Evolutionary conservation across 495 filamentous ascomycete species (phyloP), one percentile per base, ranked within the genome.

Genomic region (Xylaria sp.): DNA sequence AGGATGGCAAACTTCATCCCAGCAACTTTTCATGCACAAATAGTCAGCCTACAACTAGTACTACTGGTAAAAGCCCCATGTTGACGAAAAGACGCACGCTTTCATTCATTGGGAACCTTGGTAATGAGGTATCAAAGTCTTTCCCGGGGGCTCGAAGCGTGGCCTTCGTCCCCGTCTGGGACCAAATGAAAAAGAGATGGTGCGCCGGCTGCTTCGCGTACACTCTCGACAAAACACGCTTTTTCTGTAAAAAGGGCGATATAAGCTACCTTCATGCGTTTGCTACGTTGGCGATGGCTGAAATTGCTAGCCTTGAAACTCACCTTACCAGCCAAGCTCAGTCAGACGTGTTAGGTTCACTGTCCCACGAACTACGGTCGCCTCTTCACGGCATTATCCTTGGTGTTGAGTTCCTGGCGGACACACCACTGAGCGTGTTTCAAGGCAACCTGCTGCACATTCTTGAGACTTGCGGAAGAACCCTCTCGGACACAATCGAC

Each of bases 321-420:
- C 68, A 80, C 48, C 75, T 77, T 9, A 75, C 80, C 11, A 75
- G 74, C 69, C 79, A 80, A 63, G 81, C 84, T 40, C 93, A 93
- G 73, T 85, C 87, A 3, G 90, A 91, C 71, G 89, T 93, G 67
- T 87, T 93, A 37, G 89, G 89, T 0, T 91, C 88, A 19, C 84
- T 93, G 40, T 91, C 88, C 29, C 93, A 96, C 75, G 93, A 96
- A 76, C 82, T 95, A 26, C 85, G 93, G 11, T 91, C 88, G 21
- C 93, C 93, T 6, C 80, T 96, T 11, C 91, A 93, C 71, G 92
- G 92, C 0, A 92, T 93, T 44, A 78, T 93, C 12, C 90, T 90
- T 0, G 90, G 87, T 48, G 90, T 88, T 3, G 92, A 95, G 73
- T 89, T 95, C 66, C 74, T 93, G 12, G 81, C 86, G 24, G 85